Conservation (phyloP, 306 rosid species). For the Nissolia schottii region DNA sequence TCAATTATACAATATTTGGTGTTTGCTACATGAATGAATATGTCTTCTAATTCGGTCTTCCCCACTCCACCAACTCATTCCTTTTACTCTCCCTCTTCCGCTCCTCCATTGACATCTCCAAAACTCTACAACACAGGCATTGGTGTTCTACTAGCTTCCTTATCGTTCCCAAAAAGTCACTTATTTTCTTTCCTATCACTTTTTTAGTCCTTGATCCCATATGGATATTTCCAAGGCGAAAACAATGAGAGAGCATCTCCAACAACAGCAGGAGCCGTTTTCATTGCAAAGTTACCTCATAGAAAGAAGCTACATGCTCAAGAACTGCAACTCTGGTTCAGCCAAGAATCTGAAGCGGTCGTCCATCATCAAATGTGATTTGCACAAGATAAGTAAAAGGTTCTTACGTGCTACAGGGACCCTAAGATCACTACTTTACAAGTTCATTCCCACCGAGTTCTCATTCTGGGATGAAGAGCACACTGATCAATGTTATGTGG, state of each 20-base stretch:
- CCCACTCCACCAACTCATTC: conserved; percentile 30
- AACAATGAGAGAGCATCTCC: conserved; percentile 38
- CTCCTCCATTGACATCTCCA: conserved; percentile 10
- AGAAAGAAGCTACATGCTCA: conserved; percentile 38
- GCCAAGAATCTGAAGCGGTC: conserved; percentile 25
- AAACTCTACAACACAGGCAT: not conserved
- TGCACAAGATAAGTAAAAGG: conserved; percentile 13
- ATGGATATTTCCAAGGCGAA: conserved; percentile 36
- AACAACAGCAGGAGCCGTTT: conserved; percentile 42
- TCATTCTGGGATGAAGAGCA: conserved; percentile 16
- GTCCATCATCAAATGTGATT: conserved; percentile 7
- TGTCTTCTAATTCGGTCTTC: no score
- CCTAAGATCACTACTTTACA: conserved; percentile 23
- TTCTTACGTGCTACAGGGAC: conserved; percentile 19
- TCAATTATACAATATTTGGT: conserved; percentile 24
- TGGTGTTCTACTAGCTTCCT: conserved; percentile 1
- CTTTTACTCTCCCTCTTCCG: conserved; percentile 12
- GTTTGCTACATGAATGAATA: not conserved
- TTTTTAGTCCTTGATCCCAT: not conserved
- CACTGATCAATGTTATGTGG: not conserved
- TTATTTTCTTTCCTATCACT: not conserved
- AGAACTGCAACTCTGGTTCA: conserved; percentile 15
- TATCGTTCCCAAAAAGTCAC: not conserved
- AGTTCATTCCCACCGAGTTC: conserved; percentile 25
- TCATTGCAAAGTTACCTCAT: conserved; percentile 24